A percentile compares a stretch with the other conserved stretches of the same genome.
phyloP scores from a whole-genome alignment of 2,329 filamentous ascomycete genomes.

The Arthroderma sp. region DNA sequence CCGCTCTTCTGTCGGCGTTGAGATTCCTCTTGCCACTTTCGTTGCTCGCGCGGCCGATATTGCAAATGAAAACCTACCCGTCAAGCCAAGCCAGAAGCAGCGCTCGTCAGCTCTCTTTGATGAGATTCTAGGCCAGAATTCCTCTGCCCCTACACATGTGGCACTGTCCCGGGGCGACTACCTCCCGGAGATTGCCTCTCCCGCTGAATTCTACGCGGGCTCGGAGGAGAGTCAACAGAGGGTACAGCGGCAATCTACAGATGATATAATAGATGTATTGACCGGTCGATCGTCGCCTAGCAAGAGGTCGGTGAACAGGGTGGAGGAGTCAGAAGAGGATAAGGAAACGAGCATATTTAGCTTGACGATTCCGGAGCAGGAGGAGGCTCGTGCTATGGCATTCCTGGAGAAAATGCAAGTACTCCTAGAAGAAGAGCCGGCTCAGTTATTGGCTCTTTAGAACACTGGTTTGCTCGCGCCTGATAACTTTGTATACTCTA shows the following conservation, averaged over 20 bases:
- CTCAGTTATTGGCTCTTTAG: conserved; percentile 48
- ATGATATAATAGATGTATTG: conserved; percentile 77
- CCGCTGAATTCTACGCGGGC: conserved; percentile 14
- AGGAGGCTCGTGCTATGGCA: conserved; percentile 66
- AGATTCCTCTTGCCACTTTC: conserved; percentile 74
- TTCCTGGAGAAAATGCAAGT: conserved; percentile 82
- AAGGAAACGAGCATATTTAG: conserved; percentile 60
- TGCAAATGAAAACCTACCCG: conserved; percentile 66
- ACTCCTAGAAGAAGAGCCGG: conserved; percentile 69
- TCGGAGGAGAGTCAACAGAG: conserved; percentile 10
- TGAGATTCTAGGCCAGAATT: conserved; percentile 60
- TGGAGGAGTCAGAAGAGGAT: conserved; percentile 5
- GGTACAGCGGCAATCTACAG: conserved; percentile 20
- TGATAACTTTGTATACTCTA: not conserved
- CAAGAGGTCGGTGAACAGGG: conserved; percentile 21
- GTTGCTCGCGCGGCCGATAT: conserved; percentile 72
- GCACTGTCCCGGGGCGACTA: conserved; percentile 47
- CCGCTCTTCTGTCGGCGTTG: conserved; percentile 62
- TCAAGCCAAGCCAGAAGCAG: conserved; percentile 41
- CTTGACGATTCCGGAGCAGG: conserved; percentile 62
- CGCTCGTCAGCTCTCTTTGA: conserved; percentile 71
- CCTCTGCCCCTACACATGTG: conserved; percentile 18
- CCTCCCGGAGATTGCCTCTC: conserved; percentile 59
- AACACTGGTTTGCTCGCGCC: not conserved
- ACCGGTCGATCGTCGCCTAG: conserved; percentile 33